Percentiles rank a stretch among this genome's conserved stretches.
Conservation (phyloP, 768 basidiomycete species). For the Collybia nuda region DNA sequence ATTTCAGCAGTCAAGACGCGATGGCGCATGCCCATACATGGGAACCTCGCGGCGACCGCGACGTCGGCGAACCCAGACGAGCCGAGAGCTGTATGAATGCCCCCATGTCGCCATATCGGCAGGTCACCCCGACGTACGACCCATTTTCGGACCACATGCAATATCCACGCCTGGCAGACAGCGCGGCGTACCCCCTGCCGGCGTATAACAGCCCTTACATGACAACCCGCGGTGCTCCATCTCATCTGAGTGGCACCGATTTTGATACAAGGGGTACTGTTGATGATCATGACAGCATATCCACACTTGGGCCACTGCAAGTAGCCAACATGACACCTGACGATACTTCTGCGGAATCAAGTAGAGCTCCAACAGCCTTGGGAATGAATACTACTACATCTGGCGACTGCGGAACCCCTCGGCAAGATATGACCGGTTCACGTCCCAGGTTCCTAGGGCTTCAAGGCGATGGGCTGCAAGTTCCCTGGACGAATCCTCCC, state of each 20-base stretch:
- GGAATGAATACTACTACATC: slow-evolving; percentile 10
- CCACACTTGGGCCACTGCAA: slow-evolving; percentile 42
- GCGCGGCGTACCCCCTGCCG: slow-evolving; percentile 19
- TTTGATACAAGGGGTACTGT: slow-evolving; percentile 15
- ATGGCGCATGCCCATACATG: slow-evolving; percentile 18
- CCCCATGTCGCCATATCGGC: slow-evolving; percentile 12
- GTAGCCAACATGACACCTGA: slow-evolving; percentile 50
- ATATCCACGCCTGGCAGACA: slow-evolving; percentile 19
- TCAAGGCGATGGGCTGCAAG: slow-evolving; percentile 25
- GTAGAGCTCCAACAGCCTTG: slow-evolving; percentile 23
- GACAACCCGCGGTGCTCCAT: slow-evolving; percentile 23
- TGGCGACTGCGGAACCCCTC: slow-evolving; percentile 20
- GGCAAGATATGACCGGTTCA: slow-evolving; percentile 16
- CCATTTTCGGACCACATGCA: slow-evolving; percentile 19
- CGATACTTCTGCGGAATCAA: slow-evolving; percentile 37
- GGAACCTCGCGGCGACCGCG: slow-evolving; percentile 39
- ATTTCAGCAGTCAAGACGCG: slow-evolving; percentile 23
- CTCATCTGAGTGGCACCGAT: slow-evolving; percentile 23
- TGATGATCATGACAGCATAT: slow-evolving; percentile 26
- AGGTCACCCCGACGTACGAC: slow-evolving; percentile 12
- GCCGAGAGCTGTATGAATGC: slow-evolving; percentile 23
- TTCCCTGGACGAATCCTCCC: slow-evolving; percentile 26
- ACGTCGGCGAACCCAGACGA: slow-evolving; percentile 41
- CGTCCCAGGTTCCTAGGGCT: slow-evolving; percentile 32
- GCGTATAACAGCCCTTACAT: slow-evolving; percentile 17